phyloP scores from a whole-genome alignment of 1,139 yeast genomes.

The Geotrichum klebahnii region DNA sequence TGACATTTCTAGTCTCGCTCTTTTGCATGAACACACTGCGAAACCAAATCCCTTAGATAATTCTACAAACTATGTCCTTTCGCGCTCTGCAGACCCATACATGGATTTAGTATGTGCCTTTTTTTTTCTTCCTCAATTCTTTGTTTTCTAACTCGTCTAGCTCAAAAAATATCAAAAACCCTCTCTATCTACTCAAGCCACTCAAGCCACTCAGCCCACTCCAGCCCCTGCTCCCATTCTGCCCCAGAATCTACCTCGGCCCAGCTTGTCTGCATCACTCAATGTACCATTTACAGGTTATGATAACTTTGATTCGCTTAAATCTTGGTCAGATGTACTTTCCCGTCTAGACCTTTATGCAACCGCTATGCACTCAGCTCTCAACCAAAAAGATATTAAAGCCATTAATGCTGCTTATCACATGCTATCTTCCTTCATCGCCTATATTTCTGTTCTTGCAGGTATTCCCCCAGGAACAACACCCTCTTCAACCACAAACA shows the following conservation, averaged over 20 bases:
- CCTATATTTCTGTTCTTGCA: slow-evolving; percentile 29
- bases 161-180: slow-evolving; percentile 18
- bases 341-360: slow-evolving; percentile 20
- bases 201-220: slow-evolving; percentile 17
- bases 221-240: background rate
- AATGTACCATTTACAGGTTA: slow-evolving; percentile 19
- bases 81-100: slow-evolving; percentile 25
- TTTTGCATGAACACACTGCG: slow-evolving; percentile 2
- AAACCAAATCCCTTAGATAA: slow-evolving; percentile 10
- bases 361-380: slow-evolving; percentile 21
- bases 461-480: slow-evolving; percentile 35
- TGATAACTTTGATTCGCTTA: slow-evolving; percentile 17
- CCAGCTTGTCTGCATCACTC: slow-evolving; percentile 19
- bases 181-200: slow-evolving; percentile 16
- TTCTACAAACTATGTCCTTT: slow-evolving; percentile 12
- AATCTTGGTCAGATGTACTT: slow-evolving; percentile 26
- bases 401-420: slow-evolving; percentile 24
- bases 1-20: slow-evolving; percentile 15
- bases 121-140: slow-evolving; percentile 2
- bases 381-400: slow-evolving; percentile 22
- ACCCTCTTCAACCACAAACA: slow-evolving; percentile 28
- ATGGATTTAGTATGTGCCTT: slow-evolving; percentile 24
- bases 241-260: background rate
- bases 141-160: slow-evolving; percentile 10
- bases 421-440: slow-evolving; percentile 28